Base-by-base conservation (phyloP, 805 yeast species). In the Wickerhamomyces silvicola region DNA sequence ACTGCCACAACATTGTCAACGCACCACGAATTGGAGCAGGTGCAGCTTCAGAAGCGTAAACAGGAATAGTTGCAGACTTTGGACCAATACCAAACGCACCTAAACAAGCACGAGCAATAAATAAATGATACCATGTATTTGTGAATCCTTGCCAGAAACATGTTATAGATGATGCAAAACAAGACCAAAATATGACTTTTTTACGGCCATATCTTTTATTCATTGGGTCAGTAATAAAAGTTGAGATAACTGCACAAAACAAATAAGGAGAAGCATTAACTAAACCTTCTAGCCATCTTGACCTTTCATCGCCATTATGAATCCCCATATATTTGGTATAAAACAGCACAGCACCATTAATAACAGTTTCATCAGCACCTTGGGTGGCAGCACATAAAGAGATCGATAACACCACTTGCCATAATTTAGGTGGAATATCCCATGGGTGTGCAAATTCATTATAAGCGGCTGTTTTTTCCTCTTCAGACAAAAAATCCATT, bases 361-460 rank as follows among this genome's bases (percentile, higher is more conserved):
- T 72, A 15, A 81, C 85, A 5, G 83, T 64, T 54, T 81, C 85
- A 57, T 81, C 87, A 78, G 81, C 79, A 54, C 88, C 87, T 54
- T 79, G 86, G 24, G 79, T 81, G 14, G 82, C 82, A 14, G 87
- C 88, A 32, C 83, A 81, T 72, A 79, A 68, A 2, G 86, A 78
- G n/a, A 81, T 76, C 42, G 78, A 68, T 10, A 76, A 66, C 33
- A 80, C 73, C 35, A 79, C 72, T 37, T 62, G 72, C 39, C 70
- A 53, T 44, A 80, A 60, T 37, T 66, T 72, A 8, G 46, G 41
- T 15, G 61, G 61, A 37, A 59, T 52, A 24, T 52, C 54, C 74
- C 68, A 72, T 12, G 68, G 70, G 27, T 64, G 68, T 19, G 62
- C 54, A 17, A 46, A 47, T 38, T 70, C 87, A 31, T 54, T 53